phyloP scores from a whole-genome alignment of 768 basidiomycete species.

The Naganishia vishniacii region DNA sequence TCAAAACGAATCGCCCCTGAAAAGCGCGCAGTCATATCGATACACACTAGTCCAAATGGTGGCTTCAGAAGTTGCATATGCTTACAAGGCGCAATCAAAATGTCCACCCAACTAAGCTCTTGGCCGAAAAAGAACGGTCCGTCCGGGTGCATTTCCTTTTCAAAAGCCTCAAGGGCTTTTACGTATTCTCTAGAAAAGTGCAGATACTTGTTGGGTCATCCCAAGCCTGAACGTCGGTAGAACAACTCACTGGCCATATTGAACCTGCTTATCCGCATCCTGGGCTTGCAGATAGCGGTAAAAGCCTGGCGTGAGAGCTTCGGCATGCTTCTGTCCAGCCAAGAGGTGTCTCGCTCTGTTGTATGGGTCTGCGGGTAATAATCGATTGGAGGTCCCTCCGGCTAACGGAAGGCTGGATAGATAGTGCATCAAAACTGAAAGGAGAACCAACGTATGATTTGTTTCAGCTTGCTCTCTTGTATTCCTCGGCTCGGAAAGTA shows the following conservation, averaged over 20 bases:
- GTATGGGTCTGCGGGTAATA: constrained; percentile 10
- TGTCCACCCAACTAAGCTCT: constrained; percentile 21
- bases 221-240: not conserved
- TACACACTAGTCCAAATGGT: too few species aligned
- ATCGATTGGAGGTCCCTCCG: not conserved
- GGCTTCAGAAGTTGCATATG: too few species aligned
- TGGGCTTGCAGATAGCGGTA: constrained; percentile 23
- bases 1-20: constrained; percentile 22
- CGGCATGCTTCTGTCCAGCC: constrained; percentile 18
- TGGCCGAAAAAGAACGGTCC: constrained; percentile 21
- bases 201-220: not conserved
- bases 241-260: constrained; percentile 19
- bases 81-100: constrained; percentile 23
- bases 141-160: constrained; percentile 15
- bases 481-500: too few species aligned
- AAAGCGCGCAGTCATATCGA: not conserved
- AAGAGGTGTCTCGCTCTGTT: not conserved
- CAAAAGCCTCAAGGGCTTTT: constrained; percentile 18
- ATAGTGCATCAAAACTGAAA: constrained; percentile 22
- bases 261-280: constrained; percentile 23
- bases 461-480: not conserved
- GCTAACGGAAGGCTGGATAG: not conserved
- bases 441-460: not conserved
- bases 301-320: constrained; percentile 19
- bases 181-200: constrained; percentile 9